Evolutionary conservation across 176 grass and related monocot genomes (phyloP).

Genomic region (Triticum turgidum): DNA sequence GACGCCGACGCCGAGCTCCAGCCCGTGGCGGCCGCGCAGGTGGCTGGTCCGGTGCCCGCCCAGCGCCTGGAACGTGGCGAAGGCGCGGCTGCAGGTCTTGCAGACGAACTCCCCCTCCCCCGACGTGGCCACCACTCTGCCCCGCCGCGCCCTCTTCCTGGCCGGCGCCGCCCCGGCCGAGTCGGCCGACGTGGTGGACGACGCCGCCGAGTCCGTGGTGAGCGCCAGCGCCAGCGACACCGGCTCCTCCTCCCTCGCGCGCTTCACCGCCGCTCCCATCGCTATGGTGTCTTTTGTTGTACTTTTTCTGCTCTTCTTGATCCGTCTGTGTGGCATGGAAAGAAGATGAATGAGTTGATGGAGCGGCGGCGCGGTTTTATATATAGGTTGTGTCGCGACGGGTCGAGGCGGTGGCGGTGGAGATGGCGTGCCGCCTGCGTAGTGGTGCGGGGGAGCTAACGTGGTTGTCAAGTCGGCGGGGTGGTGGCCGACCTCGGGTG

Average conservation of each 20-base stretch:
- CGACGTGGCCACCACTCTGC: background rate
- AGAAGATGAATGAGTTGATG: too few relatives aligned
- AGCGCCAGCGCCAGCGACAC: background rate
- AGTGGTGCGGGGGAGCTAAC: background rate
- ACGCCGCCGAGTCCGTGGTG: background rate
- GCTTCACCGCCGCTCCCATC: background rate
- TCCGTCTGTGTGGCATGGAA: too few relatives aligned
- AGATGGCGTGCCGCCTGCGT: background rate
- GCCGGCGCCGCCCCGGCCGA: background rate
- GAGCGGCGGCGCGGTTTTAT: background rate
- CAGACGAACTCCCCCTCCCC: slow-evolving; percentile 44
- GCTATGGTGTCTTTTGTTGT: background rate
- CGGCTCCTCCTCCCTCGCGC: background rate
- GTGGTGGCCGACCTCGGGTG: background rate
- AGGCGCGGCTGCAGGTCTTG: slow-evolving; percentile 49
- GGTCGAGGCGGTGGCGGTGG: background rate
- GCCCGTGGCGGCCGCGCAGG: slow-evolving; percentile 39
- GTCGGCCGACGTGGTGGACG: background rate
- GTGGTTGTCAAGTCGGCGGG: background rate
- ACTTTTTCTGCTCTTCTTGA: too few relatives aligned
- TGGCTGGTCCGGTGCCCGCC: slow-evolving; percentile 69
- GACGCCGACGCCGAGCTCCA: slow-evolving; percentile 42
- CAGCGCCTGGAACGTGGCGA: slow-evolving; percentile 57
- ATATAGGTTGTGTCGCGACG: background rate
- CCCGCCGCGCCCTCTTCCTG: background rate